Base-by-base conservation (phyloP, 2,329 filamentous ascomycete genomes). In the Arthrobotrys sinensis region DNA sequence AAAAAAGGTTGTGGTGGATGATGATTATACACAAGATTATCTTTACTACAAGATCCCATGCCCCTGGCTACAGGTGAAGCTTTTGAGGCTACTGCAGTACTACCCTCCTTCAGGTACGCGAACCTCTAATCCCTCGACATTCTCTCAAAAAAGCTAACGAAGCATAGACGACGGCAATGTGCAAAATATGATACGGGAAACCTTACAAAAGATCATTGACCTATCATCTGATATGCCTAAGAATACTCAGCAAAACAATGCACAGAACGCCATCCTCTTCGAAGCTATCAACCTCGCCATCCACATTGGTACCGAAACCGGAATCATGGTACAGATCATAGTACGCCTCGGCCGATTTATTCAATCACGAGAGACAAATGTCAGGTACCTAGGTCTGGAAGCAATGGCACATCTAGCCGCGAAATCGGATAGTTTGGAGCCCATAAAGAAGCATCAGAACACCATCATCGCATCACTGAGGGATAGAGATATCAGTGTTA, bases 11-110 rank as follows among this genome's bases (percentile, higher is more conserved):
- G 88, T 97, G 14, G 91, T 98, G 28, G 95, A 98, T 81, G 91
- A 92, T 80, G 95, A 99, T 81, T 96, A 93, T 82, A 90, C 93
- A 0, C 89, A 90, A 70, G 96, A 98, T 83, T 99, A 99, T 83
- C 89, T 97, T 28, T 99, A 99, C 86, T 99, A 99, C 87, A 97
- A 97, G 83, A 96, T 99, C n/a, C 96, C 96, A 0, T 99, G 96
- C 83, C 96, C 96, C 1, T 99, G 96, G 96, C 91, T 99, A 73
- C 94, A 98, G 85, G 92, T 98, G 82, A 99, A 99, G 86, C 88
- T 99, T 16, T 85, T 99, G 80, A 90, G 94, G 79, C 86, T 99
- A 78, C 87, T 99, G 80, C 96, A 99, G 85, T 99, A 98, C 84
- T 99, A 97, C 84, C 92, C 94, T 28, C 95, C 96, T 53, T 96